phyloP scores from a whole-genome alignment of 2,329 filamentous ascomycete genomes.

The Fusarium brevicatenulatum region DNA sequence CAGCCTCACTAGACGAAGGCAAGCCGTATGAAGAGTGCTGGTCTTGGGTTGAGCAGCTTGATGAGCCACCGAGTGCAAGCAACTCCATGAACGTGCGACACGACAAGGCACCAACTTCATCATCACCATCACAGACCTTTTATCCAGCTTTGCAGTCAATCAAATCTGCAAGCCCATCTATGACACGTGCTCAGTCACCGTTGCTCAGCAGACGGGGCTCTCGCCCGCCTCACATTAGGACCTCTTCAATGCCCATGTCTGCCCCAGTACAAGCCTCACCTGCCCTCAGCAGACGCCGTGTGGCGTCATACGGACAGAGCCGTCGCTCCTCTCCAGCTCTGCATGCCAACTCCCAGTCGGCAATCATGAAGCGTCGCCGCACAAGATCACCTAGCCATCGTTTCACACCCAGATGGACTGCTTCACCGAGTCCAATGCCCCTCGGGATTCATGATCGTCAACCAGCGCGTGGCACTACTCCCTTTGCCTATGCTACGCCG shows the following conservation, averaged over 20 bases:
- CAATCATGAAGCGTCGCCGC: conserved; percentile 60
- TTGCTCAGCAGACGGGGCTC: conserved; percentile 53
- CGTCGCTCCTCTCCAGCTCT: conserved; percentile 48
- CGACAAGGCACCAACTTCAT: conserved; percentile 54
- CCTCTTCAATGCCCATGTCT: conserved; percentile 61
- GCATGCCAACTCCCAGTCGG: conserved; percentile 42
- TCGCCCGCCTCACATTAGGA: conserved; percentile 61
- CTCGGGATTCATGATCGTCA: conserved; percentile 49
- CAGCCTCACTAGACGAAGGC: conserved; percentile 48
- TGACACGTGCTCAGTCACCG: conserved; percentile 55
- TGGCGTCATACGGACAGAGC: conserved; percentile 55
- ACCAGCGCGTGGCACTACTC: conserved; percentile 59
- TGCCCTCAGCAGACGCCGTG: conserved; percentile 55
- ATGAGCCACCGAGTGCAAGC: conserved; percentile 62
- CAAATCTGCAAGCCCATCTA: conserved; percentile 46
- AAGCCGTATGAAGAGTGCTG: conserved; percentile 69
- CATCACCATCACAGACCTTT: conserved; percentile 53
- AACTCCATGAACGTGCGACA: conserved; percentile 56
- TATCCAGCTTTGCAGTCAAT: conserved; percentile 40
- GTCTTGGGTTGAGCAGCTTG: conserved; percentile 72
- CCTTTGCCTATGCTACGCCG: conserved; percentile 80
- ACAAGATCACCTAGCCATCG: conserved; percentile 67
- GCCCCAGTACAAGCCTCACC: conserved; percentile 53
- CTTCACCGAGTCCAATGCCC: conserved; percentile 57
- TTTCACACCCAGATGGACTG: conserved; percentile 67